Evolutionary conservation across 2,329 filamentous ascomycete species (phyloP).

Genomic region (Thelonectria rubi): DNA sequence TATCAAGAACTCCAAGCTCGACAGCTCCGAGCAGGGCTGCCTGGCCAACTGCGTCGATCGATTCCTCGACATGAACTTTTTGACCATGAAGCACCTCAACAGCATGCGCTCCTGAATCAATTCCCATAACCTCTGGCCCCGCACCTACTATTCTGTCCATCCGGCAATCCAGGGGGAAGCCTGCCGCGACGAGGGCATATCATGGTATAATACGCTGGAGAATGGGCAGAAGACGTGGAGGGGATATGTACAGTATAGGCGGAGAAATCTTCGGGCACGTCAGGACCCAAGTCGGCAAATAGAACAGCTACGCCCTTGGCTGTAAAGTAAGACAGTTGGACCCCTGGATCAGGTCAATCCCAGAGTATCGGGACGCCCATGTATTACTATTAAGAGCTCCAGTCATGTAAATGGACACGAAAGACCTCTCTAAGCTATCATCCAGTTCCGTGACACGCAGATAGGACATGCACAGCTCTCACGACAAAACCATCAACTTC

Average conservation of each 20-base stretch:
- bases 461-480: not conserved
- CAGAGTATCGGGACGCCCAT: not conserved
- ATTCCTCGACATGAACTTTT: constrained; percentile 87
- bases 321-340: too few species aligned
- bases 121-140: not conserved
- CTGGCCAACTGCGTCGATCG: constrained; percentile 92
- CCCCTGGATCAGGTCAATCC: not conserved
- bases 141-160: not conserved
- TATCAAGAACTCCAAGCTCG: constrained; percentile 77
- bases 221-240: not conserved
- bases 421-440: not conserved
- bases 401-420: not conserved
- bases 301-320: not conserved
- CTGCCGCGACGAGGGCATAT: not conserved
- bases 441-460: not conserved
- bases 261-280: not conserved
- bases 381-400: constrained; percentile 13
- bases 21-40: constrained; percentile 81
- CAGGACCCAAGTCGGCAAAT: not conserved
- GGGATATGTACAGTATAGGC: constrained; percentile 16
- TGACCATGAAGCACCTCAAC: constrained; percentile 87
- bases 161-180: not conserved
- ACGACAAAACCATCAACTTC: not conserved
- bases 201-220: not conserved
- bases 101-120: constrained; percentile 53